Evolutionary conservation across 2,329 filamentous ascomycete species (phyloP).

Genomic region (Alternaria rosae): DNA sequence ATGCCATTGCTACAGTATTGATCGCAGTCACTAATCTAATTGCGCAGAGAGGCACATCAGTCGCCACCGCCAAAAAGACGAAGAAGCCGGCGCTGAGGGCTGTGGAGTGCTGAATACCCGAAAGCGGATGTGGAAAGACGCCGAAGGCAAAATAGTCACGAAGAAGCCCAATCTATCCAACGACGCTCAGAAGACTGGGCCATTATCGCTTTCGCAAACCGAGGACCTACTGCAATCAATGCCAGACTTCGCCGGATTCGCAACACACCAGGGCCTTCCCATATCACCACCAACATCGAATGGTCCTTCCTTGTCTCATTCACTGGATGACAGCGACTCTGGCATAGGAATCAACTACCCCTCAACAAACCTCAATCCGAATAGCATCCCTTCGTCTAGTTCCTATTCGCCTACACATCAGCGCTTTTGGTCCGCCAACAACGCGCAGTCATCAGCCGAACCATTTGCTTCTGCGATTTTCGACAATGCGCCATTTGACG

Average conservation of each 20-base stretch:
- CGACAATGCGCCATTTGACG: constrained; percentile 56
- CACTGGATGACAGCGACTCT: constrained; percentile 41
- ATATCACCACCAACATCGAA: constrained; percentile 47
- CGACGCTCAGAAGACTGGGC: constrained; percentile 12
- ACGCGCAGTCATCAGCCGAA: constrained; percentile 38
- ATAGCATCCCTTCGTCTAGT: constrained; percentile 25
- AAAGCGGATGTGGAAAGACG: constrained; percentile 61
- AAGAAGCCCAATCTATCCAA: constrained; percentile 45
- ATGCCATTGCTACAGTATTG: neutral
- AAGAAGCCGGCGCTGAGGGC: constrained; percentile 63
- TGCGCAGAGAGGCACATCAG: constrained; percentile 64
- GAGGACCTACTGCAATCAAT: constrained; percentile 25
- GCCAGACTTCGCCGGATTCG: constrained; percentile 30
- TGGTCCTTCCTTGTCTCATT: constrained; percentile 35
- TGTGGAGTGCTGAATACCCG: constrained; percentile 61
- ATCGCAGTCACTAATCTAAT: constrained; percentile 26
- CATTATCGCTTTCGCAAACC: constrained; percentile 8
- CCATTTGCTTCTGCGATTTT: constrained; percentile 28
- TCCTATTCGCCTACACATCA: constrained; percentile 37
- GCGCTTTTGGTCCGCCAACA: constrained; percentile 44
- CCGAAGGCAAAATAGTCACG: constrained; percentile 61
- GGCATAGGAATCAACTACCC: constrained; percentile 31
- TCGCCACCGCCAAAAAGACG: constrained; percentile 62
- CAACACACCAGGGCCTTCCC: constrained; percentile 31
- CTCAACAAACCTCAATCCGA: constrained; percentile 26